These are phyloP conservation scores for Leccinum subgranulosum DNA, from an alignment of 768 basidiomycete species.

Conservation along the genomic window DNA sequence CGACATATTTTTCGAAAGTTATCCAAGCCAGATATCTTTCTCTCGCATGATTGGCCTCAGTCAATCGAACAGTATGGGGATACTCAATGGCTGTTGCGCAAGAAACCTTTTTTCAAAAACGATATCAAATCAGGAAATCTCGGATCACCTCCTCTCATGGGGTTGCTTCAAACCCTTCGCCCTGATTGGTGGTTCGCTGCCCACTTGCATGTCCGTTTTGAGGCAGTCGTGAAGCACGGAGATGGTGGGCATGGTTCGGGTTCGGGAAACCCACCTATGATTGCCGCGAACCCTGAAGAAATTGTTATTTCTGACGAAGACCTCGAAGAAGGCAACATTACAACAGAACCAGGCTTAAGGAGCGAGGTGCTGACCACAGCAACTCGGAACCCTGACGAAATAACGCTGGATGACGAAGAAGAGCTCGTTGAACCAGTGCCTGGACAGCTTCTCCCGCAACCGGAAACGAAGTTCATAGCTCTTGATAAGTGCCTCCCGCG, in stretches of 20 bases:
- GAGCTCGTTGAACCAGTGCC: conserved; percentile 37
- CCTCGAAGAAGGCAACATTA: conserved; percentile 6
- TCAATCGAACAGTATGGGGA: conserved; percentile 83
- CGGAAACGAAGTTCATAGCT: conserved; percentile 77
- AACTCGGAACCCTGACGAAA: conserved; percentile 49
- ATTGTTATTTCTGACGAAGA: conserved; percentile 39
- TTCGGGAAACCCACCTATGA: background rate
- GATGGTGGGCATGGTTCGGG: background rate
- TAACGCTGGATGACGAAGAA: conserved; percentile 46
- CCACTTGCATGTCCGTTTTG: conserved; percentile 85
- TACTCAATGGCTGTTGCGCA: conserved; percentile 55
- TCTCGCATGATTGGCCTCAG: conserved; percentile 97
- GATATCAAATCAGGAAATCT: conserved; percentile 68
- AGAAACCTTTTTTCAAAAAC: conserved; percentile 72
- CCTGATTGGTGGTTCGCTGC: conserved; percentile 93
- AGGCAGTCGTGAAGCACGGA: conserved; percentile 60
- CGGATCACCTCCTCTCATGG: conserved; percentile 86
- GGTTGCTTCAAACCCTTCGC: conserved; percentile 64
- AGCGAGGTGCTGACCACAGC: conserved; percentile 36
- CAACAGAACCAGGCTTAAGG: conserved; percentile 16
- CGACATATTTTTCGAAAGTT: conserved; percentile 37
- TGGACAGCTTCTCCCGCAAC: conserved; percentile 19
- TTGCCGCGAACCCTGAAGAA: conserved; percentile 36
- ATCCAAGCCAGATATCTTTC: conserved; percentile 67
- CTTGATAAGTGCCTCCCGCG: conserved; percentile 84